phyloP scores from a whole-genome alignment of 768 basidiomycete genomes.

The Pulveroboletus sp. region DNA sequence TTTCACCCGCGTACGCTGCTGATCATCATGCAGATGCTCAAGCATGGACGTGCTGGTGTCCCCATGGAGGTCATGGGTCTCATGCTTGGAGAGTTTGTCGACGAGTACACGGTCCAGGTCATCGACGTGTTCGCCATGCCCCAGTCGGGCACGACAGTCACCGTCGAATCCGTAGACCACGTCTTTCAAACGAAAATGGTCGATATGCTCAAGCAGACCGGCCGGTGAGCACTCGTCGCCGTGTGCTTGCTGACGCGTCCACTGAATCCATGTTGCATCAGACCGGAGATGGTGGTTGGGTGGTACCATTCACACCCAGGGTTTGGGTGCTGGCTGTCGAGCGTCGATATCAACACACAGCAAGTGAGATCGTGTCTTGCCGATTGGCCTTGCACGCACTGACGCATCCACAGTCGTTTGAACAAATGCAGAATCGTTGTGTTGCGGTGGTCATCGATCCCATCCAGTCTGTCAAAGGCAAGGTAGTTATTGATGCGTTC shows the following conservation, averaged over 20 bases:
- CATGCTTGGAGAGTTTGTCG: conserved; percentile 97
- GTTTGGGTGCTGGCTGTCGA: conserved; percentile 98
- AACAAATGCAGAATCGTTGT: conserved; percentile 87
- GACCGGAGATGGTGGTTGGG: conserved; percentile 97
- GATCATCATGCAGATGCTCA: conserved; percentile 78
- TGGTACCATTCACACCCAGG: conserved; percentile 99
- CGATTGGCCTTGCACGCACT: conserved; percentile 7
- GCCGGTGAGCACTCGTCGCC: conserved; percentile 57
- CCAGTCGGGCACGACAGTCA: conserved; percentile 95
- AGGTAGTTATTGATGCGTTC: conserved; percentile 99
- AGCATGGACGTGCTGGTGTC: conserved; percentile 97
- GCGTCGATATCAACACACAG: conserved; percentile 98
- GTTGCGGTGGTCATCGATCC: conserved; percentile 98
- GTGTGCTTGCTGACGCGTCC: background rate
- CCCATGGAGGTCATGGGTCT: conserved; percentile 99
- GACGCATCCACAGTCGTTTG: conserved; percentile 73
- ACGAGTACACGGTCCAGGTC: conserved; percentile 93
- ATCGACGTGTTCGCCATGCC: conserved; percentile 99
- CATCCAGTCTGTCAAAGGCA: conserved; percentile 97
- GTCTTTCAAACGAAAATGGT: conserved; percentile 99
- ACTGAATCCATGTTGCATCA: conserved; percentile 24
- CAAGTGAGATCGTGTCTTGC: conserved; percentile 51
- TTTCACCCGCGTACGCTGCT: background rate
- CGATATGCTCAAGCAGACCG: conserved; percentile 99
- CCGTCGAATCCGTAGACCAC: conserved; percentile 97